Base-by-base conservation (phyloP, 768 basidiomycete species). In the Hemileccinum impolitum region DNA sequence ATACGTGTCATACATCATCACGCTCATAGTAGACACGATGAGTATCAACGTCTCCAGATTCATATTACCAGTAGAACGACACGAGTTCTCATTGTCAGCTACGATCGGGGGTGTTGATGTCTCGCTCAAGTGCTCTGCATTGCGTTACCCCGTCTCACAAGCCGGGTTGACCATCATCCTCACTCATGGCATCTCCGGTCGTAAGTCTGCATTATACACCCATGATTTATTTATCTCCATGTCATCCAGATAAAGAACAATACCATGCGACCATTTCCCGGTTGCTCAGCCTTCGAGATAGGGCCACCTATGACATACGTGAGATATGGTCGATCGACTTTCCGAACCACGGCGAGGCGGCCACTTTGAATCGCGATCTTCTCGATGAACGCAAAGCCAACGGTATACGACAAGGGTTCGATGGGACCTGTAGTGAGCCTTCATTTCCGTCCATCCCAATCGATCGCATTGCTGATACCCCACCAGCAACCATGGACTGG, bases 261-360 rank as follows among this genome's bases (percentile, higher is more conserved):
- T 70, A 64, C 37, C 62, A 68, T 17, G 38, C 51, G 4, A 13
- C 52, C 30, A 48, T 68, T 12, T 39, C 45, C 7, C 51, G 53
- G 6, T 19, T 67, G 6, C 56, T 68, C 34, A 35, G 35, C 26
- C 48, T 51, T 40, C 41, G 41, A 11, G 37, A 50, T 17, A 39
- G 15, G 7, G 50, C 54, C 4, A 46, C 53, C 3, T 63, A 57
- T 30, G 53, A 46, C 23, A 59, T 70, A 17, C 56, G 60, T 3
- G 68, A 70, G 39, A 60, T 71, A 47, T 70, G 68, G 68, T 58
- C 63, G 3, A 51, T 71, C 3, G 69, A 70, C 43, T 58, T 68
- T 46, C 71, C 68, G 1, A 70, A 70, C 43, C 69, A 70, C 28
- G 69, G 70, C 6, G 61, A 72, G 43, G 54, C 70, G 10, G 69